phyloP scores from a whole-genome alignment of 1,284 basidiomycete genomes.

The Lentinus polychrous region DNA sequence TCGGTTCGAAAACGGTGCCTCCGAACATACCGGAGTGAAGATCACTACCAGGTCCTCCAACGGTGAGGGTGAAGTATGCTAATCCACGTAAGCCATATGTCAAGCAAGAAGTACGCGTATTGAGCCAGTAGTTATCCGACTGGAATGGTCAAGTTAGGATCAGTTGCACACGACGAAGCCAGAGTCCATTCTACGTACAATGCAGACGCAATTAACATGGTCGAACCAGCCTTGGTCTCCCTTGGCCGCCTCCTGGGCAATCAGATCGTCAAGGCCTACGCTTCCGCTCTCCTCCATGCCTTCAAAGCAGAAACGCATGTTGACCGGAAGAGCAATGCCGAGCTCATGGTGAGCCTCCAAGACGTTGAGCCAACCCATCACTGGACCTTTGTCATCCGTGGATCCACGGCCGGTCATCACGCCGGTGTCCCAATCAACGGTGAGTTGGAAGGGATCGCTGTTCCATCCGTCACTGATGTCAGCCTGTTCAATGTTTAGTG shows the following conservation, averaged over 20 bases:
- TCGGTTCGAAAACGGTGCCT: constrained; percentile 83
- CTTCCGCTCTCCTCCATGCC: constrained; percentile 98
- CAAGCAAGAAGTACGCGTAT: constrained; percentile 67
- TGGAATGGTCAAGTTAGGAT: constrained; percentile 19
- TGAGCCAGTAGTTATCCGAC: constrained; percentile 89
- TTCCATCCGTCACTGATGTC: constrained; percentile 84
- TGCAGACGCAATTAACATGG: constrained; percentile 93
- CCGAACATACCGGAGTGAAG: constrained; percentile 93
- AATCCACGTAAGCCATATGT: constrained; percentile 85
- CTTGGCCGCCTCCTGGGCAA: constrained; percentile 69
- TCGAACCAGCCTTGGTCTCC: constrained; percentile 75
- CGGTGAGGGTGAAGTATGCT: constrained; percentile 81
- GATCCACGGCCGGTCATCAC: constrained; percentile 66
- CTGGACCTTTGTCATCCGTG: constrained; percentile 90
- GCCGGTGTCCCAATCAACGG: too few relatives aligned
- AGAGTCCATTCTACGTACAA: constrained; percentile 45
- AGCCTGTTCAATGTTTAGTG: constrained; percentile 34
- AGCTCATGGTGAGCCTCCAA: constrained; percentile 81
- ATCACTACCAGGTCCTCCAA: constrained; percentile 84
- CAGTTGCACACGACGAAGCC: too few relatives aligned
- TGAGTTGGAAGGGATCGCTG: constrained; percentile 74
- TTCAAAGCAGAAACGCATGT: constrained; percentile 93
- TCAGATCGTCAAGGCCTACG: constrained; percentile 89
- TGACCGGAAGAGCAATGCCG: constrained; percentile 82
- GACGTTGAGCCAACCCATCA: constrained; percentile 93